phyloP scores from a whole-genome alignment of 129 eudicot genomes.

The Dittrichia graveolens region DNA sequence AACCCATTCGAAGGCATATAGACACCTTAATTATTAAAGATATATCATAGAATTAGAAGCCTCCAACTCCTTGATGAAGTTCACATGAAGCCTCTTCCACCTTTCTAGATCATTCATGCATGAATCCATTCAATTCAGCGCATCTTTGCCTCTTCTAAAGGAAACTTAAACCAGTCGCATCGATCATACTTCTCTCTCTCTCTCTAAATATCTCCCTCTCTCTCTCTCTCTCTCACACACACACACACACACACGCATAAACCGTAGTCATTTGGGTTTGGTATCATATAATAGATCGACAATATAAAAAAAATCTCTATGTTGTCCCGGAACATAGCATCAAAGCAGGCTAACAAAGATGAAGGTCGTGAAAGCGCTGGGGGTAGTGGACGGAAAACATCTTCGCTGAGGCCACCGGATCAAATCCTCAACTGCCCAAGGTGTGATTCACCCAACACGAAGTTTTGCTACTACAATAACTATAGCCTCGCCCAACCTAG shows the following conservation, averaged over 20 bases:
- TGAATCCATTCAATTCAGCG: conserved; percentile 61
- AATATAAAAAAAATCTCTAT: conserved; percentile 13
- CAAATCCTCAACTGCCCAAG: conserved; percentile 67
- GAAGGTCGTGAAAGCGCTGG: conserved; percentile 40
- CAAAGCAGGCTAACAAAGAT: conserved; percentile 43
- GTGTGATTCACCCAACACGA: conserved; percentile 87
- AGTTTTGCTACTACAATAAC: conserved; percentile 94
- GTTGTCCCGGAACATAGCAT: conserved; percentile 46
- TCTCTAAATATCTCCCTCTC: neutral
- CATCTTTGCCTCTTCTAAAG: conserved; percentile 55
- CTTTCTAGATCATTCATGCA: conserved; percentile 60
- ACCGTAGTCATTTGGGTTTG: conserved; percentile 26
- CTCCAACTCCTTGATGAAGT: conserved; percentile 54
- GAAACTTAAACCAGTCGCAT: conserved; percentile 46
- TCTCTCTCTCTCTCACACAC: no score
- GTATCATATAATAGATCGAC: conserved; percentile 9
- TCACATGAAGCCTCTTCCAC: conserved; percentile 59
- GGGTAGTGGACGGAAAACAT: conserved; percentile 23
- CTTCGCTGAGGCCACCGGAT: conserved; percentile 42
- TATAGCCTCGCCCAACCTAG: conserved; percentile 89
- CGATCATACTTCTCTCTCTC: conserved; percentile 2
- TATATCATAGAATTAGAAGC: conserved; percentile 31
- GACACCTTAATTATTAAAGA: neutral
- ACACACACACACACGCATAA: conserved; percentile 11
- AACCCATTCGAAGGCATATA: conserved; percentile 41